Base-by-base conservation (phyloP, 768 basidiomycete genomes). In the Paxillus rubicundulus region DNA sequence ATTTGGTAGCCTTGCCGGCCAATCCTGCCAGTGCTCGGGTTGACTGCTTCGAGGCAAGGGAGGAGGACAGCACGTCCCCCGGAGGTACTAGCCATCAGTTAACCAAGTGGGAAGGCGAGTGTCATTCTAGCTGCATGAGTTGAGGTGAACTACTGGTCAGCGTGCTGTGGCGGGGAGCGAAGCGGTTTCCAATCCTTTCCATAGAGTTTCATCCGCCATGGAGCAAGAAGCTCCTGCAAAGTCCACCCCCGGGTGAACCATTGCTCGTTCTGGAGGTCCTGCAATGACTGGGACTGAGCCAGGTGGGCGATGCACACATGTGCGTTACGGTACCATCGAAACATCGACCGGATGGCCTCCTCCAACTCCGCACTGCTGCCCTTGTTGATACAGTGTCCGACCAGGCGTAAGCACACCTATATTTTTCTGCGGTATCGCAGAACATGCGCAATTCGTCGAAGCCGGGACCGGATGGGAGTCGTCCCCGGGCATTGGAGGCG, bases 321-420 rank as follows among this genome's bases (percentile, higher is more conserved):
- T 2, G 66, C 64, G 47, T 66, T 61, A 12, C 55, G 53, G 41
- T 63, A 66, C 65, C 66, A 68, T 48, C 43, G 37, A 13, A 48
- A 56, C 52, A 54, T 61, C 12, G 64, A 68, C 18, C 63, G 37
- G 54, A 63, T 59, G 41, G 61, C 63, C 17, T 66, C 63, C 40
- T 67, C 65, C 28, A 70, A 49, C 10, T 69, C 69, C 1, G 64
- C 17, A 37, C 58, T 53, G 13, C 39, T 63, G 42, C 63, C 64
- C 52, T 57, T 64, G 51, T 66, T 63, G 43, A 66, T 64, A 47
- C 64, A 64, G 44, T 64, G 38, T 64, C 63, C 45, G 63, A 36
- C 65, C 63, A 70, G 45, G 55, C 68, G 33, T 63, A 59, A 49
- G 64, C 53, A 40, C 63, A 58, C 13, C 59, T 56, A 8, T 62